These are phyloP conservation scores for Fusarium multiceps DNA, from an alignment of 2,329 filamentous ascomycete genomes.

Conservation along the genomic window DNA sequence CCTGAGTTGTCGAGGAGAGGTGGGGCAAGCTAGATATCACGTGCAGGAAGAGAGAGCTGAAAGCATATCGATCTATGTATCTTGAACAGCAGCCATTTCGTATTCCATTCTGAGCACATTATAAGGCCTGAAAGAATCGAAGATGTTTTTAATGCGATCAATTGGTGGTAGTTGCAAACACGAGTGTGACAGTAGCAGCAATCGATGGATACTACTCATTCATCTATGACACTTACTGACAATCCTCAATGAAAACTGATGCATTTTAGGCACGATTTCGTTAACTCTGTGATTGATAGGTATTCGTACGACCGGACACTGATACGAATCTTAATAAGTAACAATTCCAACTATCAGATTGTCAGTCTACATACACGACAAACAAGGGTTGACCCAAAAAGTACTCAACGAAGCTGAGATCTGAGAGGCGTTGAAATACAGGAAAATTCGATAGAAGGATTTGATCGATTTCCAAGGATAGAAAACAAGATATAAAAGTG, in stretches of 20 bases:
- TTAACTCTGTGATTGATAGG: not conserved
- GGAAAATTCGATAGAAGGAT: not conserved
- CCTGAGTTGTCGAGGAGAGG: conserved; percentile 40
- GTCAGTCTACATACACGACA: not conserved
- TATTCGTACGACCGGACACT: not conserved
- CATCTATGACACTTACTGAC: not conserved
- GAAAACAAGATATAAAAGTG: not conserved
- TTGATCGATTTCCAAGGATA: not conserved
- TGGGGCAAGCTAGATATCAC: conserved; percentile 39
- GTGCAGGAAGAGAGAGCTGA: conserved; percentile 41
- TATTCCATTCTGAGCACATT: not conserved
- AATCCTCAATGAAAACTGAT: not conserved
- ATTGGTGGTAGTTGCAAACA: not conserved
- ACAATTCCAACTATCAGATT: not conserved
- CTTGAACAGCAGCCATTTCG: not conserved
- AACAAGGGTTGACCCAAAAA: not conserved
- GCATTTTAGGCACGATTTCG: not conserved
- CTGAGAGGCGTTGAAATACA: not conserved
- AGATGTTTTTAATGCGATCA: not conserved
- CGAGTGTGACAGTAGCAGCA: not conserved
- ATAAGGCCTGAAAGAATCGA: not conserved
- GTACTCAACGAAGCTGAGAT: not conserved
- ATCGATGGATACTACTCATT: not conserved
- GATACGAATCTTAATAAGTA: not conserved
- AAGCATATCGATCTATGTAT: not conserved